Evolutionary conservation across 306 rosid species (phyloP), one percentile per base, ranked within the genome.

Genomic region (Canavalia gladiata): DNA sequence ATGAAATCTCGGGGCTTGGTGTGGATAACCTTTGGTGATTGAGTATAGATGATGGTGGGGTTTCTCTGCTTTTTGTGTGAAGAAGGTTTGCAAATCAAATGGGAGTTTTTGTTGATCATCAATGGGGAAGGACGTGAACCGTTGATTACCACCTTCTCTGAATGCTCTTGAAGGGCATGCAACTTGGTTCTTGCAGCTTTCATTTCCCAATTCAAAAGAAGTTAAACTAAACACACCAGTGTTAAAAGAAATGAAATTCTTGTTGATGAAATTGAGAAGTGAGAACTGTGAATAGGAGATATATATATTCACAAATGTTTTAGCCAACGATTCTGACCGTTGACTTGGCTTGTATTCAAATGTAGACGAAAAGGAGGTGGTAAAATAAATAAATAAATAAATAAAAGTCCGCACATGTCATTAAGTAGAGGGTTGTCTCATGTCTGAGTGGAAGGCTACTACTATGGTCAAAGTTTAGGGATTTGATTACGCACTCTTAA

Each of bases 291-390:
- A 18, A 18, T 18, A 18, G 25, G 25, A 49, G 47, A 25, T 30
- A 7, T 5, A 43, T 33, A 56, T 39, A 78, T 45, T 72, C 2
- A 25, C 2, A 42, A 62, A 13, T 8, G 43, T 65, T 28, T 12
- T 11, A 81, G 94, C 91, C 91, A 84, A 80, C 91, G 34, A 77
- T 86, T 90, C 84, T 83, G 94, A 90, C 94, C 87, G 81, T 90
- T 88, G 90, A 90, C 91, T 76, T 43, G 31, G 43, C 25, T 77
- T 76, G n/a, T 31, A 52, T 4, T 37, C 51, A 18, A 13, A 45
- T 2, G 49, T 13, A 4, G 13, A 47, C 10, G 3, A 9, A 18
- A 37, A 25, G n/a, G 10, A 4, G 39, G 7, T 4, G 4, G 4
- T 4, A n/a, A 10, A 2, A 2, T 3, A 0, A 2, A 39, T 25